Percentiles rank a stretch among this genome's conserved stretches.
phyloP scores from a whole-genome alignment of 495 filamentous ascomycete genomes.

The Extremus antarcticus region DNA sequence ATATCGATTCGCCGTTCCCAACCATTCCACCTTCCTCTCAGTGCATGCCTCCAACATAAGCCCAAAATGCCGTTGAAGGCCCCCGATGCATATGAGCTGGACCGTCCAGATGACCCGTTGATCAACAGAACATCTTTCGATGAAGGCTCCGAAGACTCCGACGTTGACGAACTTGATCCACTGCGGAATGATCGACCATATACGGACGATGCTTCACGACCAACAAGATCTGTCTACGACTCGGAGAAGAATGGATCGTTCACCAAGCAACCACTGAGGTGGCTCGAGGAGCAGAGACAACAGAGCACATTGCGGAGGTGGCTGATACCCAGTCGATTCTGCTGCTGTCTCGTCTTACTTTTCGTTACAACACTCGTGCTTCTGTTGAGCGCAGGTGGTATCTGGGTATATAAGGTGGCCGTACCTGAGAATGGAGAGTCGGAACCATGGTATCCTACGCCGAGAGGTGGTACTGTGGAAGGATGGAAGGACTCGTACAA shows the following conservation, averaged over 20 bases:
- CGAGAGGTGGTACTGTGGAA: constrained; percentile 62
- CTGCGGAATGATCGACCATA: constrained; percentile 25
- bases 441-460: constrained; percentile 77
- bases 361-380: constrained; percentile 25
- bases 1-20: too few species aligned
- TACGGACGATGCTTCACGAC: constrained; percentile 14
- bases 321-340: constrained; percentile 22
- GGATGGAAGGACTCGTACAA: constrained; percentile 69
- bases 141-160: constrained; percentile 15
- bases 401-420: constrained; percentile 28
- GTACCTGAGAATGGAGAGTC: constrained; percentile 34
- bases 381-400: constrained; percentile 28
- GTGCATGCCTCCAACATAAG: too few species aligned
- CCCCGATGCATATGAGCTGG: constrained; percentile 16
- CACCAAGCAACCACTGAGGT: constrained; percentile 1
- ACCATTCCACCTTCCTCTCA: too few species aligned
- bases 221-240: constrained; percentile 6
- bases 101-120: not conserved
- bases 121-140: constrained; percentile 20
- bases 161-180: constrained; percentile 32
- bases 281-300: constrained; percentile 1
- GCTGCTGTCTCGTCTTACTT: constrained; percentile 23
- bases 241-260: constrained; percentile 5
- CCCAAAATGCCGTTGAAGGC: constrained; percentile 11
- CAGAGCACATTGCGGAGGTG: constrained; percentile 12